Evolutionary conservation across 2,329 filamentous ascomycete species (phyloP), one percentile per base, ranked within the genome.

Genomic region (Metarhizium brunneum): DNA sequence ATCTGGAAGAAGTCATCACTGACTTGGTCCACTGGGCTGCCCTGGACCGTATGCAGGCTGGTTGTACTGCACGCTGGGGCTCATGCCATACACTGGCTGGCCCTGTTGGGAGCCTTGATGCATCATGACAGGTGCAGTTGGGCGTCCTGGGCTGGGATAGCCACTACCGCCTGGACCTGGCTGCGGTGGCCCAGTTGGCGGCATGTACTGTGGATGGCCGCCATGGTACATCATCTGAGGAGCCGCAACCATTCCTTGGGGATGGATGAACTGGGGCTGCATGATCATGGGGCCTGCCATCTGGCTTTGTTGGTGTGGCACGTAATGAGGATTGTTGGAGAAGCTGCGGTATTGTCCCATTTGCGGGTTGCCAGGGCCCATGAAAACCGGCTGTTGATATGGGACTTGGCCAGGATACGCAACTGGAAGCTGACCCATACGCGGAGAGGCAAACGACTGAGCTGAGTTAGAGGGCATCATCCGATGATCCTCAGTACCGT

Each of bases 21-120:
- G 84, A 89, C 87, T 87, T 69, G 88, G 86, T 63, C 80, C 84
- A 60, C 64, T 69, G 50, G 82, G 81, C 61, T 88, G 87, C 62
- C 87, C 87, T 36, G 83, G 82, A 57, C 78, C 76, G 70, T 87
- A 91, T 54, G 84, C 82, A 42, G 87, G 87, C 67, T 90, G 88
- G 65, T 85, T 87, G 66, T 87, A 89, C 66, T 86, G 86, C 71
- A 86, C 80, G 54, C 78, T 85, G 47, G 86, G 86, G 64, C 85
- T 88, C 85, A 92, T 89, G 60, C 82, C 87, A 76, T 81, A 92
- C 73, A 77, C 83, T 64, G 75, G 84, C 67, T 95, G 90, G 45
- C 92, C 91, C 69, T 95, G 92, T 66, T 96, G 92, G 32, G 92
- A 96, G 55, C 90, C 90, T 73, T 96, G 90, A 62, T 92, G 92